Evolutionary conservation across 331 rosid genomes (phyloP).

Genomic region (Phaseolus coccineus): DNA sequence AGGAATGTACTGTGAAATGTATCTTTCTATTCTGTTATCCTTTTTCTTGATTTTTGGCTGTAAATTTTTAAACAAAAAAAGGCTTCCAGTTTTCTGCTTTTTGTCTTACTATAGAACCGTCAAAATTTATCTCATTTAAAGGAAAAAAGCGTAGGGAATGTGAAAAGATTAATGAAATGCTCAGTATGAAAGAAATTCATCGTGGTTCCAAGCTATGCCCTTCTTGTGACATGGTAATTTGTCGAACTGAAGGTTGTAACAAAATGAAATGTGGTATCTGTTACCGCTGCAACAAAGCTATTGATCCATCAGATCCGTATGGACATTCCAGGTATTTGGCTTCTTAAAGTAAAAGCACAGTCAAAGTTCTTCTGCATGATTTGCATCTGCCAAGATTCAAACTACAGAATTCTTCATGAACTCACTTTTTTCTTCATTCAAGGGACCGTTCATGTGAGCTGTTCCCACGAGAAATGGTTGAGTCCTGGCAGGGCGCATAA

Average conservation of each 20-base stretch:
- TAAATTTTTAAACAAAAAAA: constrained; percentile 11
- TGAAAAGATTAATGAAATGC: constrained; percentile 80
- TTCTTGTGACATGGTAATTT: constrained; percentile 82
- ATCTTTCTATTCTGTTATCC: background rate
- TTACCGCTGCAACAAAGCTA: constrained; percentile 75
- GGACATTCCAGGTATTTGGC: constrained; percentile 71
- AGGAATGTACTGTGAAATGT: background rate
- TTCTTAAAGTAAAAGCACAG: background rate
- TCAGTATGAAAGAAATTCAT: constrained; percentile 71
- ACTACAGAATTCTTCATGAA: constrained; percentile 16
- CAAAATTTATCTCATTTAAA: constrained; percentile 69
- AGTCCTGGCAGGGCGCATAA: constrained; percentile 68
- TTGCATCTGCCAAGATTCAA: constrained; percentile 30
- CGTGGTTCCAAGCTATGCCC: constrained; percentile 90
- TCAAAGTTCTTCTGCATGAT: constrained; percentile 34
- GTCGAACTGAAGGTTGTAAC: constrained; percentile 85
- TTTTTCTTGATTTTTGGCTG: background rate
- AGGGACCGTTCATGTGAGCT: constrained; percentile 76
- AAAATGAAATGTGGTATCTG: constrained; percentile 90
- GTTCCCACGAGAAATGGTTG: constrained; percentile 71
- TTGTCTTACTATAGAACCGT: constrained; percentile 65
- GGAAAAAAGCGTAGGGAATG: constrained; percentile 63
- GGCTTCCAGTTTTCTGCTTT: constrained; percentile 26
- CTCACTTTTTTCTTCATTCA: constrained; percentile 37
- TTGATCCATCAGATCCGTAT: constrained; percentile 70